Percentiles rank a stretch among this genome's conserved stretches.
Evolutionary conservation across 257 asterid genomes (phyloP).

Genomic region (Thymus quinquecostatus): DNA sequence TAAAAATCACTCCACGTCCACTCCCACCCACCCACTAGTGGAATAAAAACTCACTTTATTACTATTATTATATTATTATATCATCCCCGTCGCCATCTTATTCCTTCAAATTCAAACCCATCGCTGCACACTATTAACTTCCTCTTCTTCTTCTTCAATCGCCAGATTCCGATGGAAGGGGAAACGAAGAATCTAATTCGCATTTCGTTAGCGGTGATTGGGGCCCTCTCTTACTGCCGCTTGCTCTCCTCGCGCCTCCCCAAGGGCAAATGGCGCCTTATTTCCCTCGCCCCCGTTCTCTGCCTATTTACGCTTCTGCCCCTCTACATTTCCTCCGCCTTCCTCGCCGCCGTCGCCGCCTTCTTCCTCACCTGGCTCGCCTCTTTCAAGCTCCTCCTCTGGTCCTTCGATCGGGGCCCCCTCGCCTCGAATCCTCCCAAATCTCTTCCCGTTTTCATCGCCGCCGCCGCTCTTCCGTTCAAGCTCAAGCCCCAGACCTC

Average conservation of each 20-base stretch:
- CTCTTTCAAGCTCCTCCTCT: constrained; percentile 57
- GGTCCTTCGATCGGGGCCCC: constrained; percentile 65
- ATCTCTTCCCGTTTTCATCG: constrained; percentile 48
- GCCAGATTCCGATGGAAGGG: constrained; percentile 35
- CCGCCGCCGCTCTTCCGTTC: constrained; percentile 57
- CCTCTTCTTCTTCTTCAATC: too few relatives aligned
- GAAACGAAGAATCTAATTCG: constrained; percentile 42
- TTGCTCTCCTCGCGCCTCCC: constrained; percentile 43
- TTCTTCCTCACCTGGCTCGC: constrained; percentile 64
- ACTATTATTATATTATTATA: too few relatives aligned
- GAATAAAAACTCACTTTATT: too few relatives aligned
- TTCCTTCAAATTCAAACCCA: too few relatives aligned
- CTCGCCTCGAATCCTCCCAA: constrained; percentile 34
- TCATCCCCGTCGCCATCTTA: too few relatives aligned
- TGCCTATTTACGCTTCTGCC: constrained; percentile 50
- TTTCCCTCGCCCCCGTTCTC: constrained; percentile 55
- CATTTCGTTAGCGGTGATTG: constrained; percentile 24
- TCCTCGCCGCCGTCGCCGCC: constrained; percentile 42
- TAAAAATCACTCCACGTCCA: too few relatives aligned
- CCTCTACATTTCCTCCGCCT: constrained; percentile 38
- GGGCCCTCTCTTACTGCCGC: constrained; percentile 49
- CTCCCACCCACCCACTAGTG: too few relatives aligned
- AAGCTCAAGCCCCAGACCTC: constrained; percentile 21
- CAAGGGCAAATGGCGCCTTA: constrained; percentile 46
- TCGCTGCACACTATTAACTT: too few relatives aligned